Evolutionary conservation across 495 filamentous ascomycete species (phyloP), one percentile per base, ranked within the genome.

Genomic region (Echria macrotheca): DNA sequence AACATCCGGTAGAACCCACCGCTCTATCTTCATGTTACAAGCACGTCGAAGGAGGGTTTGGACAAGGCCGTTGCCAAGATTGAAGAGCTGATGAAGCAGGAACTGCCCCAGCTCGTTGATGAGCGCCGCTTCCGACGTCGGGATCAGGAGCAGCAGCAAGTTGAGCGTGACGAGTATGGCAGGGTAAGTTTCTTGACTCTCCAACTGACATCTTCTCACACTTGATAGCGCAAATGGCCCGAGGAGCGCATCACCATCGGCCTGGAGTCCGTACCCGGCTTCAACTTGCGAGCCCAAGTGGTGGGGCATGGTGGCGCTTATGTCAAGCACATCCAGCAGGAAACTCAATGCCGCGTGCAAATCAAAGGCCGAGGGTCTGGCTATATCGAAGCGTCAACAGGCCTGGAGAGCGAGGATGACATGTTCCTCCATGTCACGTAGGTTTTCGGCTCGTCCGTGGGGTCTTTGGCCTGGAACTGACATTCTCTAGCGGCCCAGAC

Each of bases 281-380:
- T 98, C 70, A 98, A 98, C 54, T 74, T 97, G 35, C 82, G 93
- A 47, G 93, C 93, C 36, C 88, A 95, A 58, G 90, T 98, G 36
- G 93, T 98, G 43, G 93, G 93, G 15, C 86, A 91, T 58, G 87
- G 88, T 26, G 93, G 93, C 43, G 80, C 85, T 18, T 95, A 96
- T 59, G 93, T 98, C 33, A 98, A 98, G 67, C 88, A 96, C 58
- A 96, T 98, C 57, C 91, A 97, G 64, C 82, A 88, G 61, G 88
- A 94, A 65, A 96, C 93, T 24, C 76, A 85, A 37, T 96, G 93
- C 64, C 86, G 89, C 56, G 93, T 98, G 12, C 93, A 97, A 62
- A 96, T 98, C 69, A 98, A 97, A 59, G 93, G 93, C 28, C 87
- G 88, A 46, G 89, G 89, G n/a, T 97, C 93, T 29, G 91, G 91